Evolutionary conservation across 352 stramenopile genomes (phyloP).

Genomic region (Pythium pyrilobum): DNA sequence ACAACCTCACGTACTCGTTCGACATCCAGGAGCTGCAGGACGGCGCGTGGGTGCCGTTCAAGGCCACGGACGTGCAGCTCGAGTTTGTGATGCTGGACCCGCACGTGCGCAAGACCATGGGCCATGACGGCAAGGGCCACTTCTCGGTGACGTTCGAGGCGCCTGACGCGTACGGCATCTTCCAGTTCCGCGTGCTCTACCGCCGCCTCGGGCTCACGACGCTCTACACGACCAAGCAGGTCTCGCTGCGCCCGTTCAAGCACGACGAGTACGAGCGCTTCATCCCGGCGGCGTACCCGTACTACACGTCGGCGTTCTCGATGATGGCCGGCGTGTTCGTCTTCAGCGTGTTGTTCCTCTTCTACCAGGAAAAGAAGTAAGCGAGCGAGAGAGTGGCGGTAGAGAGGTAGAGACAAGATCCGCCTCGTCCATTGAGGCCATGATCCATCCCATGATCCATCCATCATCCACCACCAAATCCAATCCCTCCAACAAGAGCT

Average conservation of each 20-base stretch:
- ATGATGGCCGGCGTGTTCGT: conserved; percentile 90
- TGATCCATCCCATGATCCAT: neutral
- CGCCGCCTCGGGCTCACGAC: conserved; percentile 83
- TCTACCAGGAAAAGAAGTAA: conserved; percentile 64
- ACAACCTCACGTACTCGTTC: conserved; percentile 91
- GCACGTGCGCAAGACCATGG: conserved; percentile 87
- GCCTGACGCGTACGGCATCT: conserved; percentile 92
- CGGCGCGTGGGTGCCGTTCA: conserved; percentile 73
- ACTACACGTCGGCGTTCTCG: conserved; percentile 90
- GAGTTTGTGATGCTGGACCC: conserved; percentile 95
- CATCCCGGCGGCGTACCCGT: conserved; percentile 89
- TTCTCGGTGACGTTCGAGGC: conserved; percentile 85
- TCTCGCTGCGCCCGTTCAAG: conserved; percentile 92
- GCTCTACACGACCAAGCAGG: conserved; percentile 85
- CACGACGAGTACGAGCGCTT: conserved; percentile 96
- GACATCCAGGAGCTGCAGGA: conserved; percentile 85
- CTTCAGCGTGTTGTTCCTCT: conserved; percentile 89
- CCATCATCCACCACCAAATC: neutral
- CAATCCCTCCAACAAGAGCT: no score
- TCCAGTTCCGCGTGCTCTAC: conserved; percentile 92
- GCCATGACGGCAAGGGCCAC: conserved; percentile 58
- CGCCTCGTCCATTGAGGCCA: no score
- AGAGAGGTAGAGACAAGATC: no score
- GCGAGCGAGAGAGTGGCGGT: no score
- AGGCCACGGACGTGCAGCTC: conserved; percentile 85